Evolutionary conservation across 805 yeast genomes (phyloP).

Genomic region (Monosporozyma servazzii): DNA sequence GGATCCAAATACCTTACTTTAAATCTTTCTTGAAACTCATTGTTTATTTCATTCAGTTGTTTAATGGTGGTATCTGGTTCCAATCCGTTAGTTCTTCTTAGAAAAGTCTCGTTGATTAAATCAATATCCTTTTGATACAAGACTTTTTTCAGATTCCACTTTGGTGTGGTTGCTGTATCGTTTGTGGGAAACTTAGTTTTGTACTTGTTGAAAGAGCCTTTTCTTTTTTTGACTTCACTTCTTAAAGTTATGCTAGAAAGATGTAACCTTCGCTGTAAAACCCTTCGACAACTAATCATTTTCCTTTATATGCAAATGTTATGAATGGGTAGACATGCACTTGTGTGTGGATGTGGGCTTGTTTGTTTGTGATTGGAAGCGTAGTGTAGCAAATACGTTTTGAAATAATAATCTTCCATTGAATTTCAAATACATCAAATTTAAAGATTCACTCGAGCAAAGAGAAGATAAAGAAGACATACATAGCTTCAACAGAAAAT

Average conservation of each 20-base stretch:
- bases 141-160: background rate
- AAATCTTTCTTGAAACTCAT: constrained; percentile 15
- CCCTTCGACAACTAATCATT: background rate
- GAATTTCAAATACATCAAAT: background rate
- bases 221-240: background rate
- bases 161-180: background rate
- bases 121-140: background rate
- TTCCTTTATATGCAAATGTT: background rate
- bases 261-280: background rate
- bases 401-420: background rate
- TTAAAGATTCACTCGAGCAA: background rate
- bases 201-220: background rate
- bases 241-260: background rate
- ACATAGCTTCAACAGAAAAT: background rate
- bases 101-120: constrained; percentile 12
- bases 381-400: too few relatives aligned
- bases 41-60: constrained; percentile 13
- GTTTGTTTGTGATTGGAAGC: background rate
- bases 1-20: constrained; percentile 17
- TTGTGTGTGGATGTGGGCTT: background rate
- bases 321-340: background rate
- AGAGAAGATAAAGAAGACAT: background rate
- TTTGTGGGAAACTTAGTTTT: background rate
- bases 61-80: constrained; percentile 25
- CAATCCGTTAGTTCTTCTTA: constrained; percentile 20